Evolutionary conservation across 495 filamentous ascomycete species (phyloP), one percentile per base, ranked within the genome.

Genomic region (Evernia prunastri): DNA sequence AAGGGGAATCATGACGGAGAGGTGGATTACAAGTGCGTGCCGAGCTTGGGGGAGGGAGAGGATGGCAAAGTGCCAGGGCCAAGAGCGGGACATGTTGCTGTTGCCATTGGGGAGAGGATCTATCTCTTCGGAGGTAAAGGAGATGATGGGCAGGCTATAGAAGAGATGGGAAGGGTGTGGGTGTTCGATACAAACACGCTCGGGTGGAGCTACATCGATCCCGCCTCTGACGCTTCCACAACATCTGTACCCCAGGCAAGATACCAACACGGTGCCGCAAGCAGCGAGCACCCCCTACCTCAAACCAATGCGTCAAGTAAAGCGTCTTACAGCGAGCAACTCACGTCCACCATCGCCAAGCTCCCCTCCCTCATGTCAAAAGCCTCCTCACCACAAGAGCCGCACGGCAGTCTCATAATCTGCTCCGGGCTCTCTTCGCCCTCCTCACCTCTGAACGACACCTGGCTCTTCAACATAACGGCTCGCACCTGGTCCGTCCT

Each of bases 51-150:
- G 18, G 70, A 64, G 51, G 66, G 66, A 15, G 53, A 66, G 42
- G 67, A 69, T 60, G 67, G 65, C 59, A 61, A 68, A 51, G 67
- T 76, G 4, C 81, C 81, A 0, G 54, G 68, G 1, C 60, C 75
- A 4, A 70, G 81, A 42, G 67, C 70, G 0, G 72, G 71, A 29
- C 81, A 83, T 71, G 72, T 74, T 5, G 78, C 80, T 11, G 76
- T 75, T 59, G 71, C 71, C 0, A 61, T 75, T 15, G 73, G 72
- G 25, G 70, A 68, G 11, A 69, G 63, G 49, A 64, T 84, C 10
- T 72, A 77, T 49, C 66, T 83, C 7, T 78, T 80, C 59, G 81
- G 81, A 33, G 80, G 81, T 1, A 66, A 69, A 1, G 79, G 74
- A 27, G 67, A 67, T 23, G 45, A 67, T 3, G 76, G 72, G 3